phyloP scores from a whole-genome alignment of 345 rosid genomes.

The Citrus cavaleriei region DNA sequence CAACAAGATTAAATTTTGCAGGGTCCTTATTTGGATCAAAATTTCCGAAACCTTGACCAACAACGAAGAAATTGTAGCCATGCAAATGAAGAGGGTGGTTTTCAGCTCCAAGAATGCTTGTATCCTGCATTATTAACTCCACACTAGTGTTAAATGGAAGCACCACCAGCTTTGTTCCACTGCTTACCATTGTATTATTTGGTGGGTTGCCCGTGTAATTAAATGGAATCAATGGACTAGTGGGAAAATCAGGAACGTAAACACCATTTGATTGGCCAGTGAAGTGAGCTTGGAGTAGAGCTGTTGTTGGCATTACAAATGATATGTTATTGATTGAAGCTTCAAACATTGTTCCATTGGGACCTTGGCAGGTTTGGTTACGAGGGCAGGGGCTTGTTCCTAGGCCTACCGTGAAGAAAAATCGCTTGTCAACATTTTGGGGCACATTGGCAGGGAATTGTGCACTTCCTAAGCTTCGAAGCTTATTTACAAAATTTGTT shows the following conservation, averaged over 20 bases:
- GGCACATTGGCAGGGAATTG: conserved; percentile 65
- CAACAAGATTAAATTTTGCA: conserved; percentile 51
- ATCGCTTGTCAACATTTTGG: conserved; percentile 42
- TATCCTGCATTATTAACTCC: conserved; percentile 74
- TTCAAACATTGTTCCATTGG: conserved; percentile 61
- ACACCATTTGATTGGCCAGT: conserved; percentile 47
- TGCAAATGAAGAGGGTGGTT: conserved; percentile 78
- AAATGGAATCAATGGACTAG: conserved; percentile 39
- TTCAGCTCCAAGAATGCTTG: conserved; percentile 73
- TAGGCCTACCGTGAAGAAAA: conserved; percentile 63
- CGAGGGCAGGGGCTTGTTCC: conserved; percentile 59
- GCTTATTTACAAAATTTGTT: conserved; percentile 40
- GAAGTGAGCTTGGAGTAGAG: conserved; percentile 67
- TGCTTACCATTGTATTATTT: conserved; percentile 55
- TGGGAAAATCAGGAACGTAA: conserved; percentile 47
- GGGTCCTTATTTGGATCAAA: conserved; percentile 53
- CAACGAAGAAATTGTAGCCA: conserved; percentile 77
- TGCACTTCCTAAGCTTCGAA: conserved; percentile 45
- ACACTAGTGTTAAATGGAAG: conserved; percentile 60
- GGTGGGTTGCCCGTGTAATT: conserved; percentile 63
- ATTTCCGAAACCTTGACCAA: conserved; percentile 75
- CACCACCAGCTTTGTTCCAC: conserved; percentile 59
- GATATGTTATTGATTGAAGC: conserved; percentile 63
- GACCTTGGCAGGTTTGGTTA: conserved; percentile 69
- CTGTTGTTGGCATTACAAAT: conserved; percentile 55